These are phyloP conservation scores for Ustilago cynodontis DNA, from an alignment of 1,284 basidiomycete species.

Conservation along the genomic window DNA sequence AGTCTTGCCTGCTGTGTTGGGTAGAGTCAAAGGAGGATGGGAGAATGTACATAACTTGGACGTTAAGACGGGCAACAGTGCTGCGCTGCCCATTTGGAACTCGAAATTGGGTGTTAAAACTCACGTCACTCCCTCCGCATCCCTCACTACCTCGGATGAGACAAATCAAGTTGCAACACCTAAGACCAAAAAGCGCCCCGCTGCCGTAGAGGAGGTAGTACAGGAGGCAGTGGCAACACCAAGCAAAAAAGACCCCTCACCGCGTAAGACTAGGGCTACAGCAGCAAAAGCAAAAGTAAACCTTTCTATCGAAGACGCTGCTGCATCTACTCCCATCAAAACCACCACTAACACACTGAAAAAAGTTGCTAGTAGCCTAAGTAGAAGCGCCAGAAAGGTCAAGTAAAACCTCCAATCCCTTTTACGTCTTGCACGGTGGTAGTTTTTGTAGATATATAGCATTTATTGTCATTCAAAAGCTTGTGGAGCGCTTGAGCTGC, in stretches of 20 bases:
- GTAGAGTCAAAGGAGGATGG: slow-evolving; percentile 82
- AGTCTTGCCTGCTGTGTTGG: slow-evolving; percentile 82
- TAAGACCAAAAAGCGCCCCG: slow-evolving; percentile 2
- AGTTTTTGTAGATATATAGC: not conserved
- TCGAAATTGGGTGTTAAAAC: slow-evolving; percentile 75
- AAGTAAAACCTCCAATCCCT: slow-evolving; percentile 2
- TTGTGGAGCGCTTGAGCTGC: too few relatives aligned
- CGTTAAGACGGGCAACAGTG: slow-evolving; percentile 88
- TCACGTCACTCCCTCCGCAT: slow-evolving; percentile 12
- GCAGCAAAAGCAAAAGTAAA: slow-evolving; percentile 3
- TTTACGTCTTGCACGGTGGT: not conserved
- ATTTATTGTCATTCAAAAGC: too few relatives aligned
- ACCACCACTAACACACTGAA: not conserved
- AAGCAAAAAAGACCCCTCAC: slow-evolving; percentile 7
- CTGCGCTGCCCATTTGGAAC: slow-evolving; percentile 90
- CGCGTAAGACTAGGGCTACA: slow-evolving; percentile 37
- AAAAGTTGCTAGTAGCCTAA: slow-evolving; percentile 14
- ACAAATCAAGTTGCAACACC: too few relatives aligned
- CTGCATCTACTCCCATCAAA: slow-evolving; percentile 15
- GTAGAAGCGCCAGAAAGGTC: slow-evolving; percentile 18
- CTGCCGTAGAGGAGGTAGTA: slow-evolving; percentile 6
- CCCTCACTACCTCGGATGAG: not conserved
- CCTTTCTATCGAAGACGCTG: not conserved
- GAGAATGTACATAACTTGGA: slow-evolving; percentile 89
- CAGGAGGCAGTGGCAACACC: slow-evolving; percentile 11